phyloP scores from a whole-genome alignment of 2,329 filamentous ascomycete species.

The Pyrenophora seminiperda region DNA sequence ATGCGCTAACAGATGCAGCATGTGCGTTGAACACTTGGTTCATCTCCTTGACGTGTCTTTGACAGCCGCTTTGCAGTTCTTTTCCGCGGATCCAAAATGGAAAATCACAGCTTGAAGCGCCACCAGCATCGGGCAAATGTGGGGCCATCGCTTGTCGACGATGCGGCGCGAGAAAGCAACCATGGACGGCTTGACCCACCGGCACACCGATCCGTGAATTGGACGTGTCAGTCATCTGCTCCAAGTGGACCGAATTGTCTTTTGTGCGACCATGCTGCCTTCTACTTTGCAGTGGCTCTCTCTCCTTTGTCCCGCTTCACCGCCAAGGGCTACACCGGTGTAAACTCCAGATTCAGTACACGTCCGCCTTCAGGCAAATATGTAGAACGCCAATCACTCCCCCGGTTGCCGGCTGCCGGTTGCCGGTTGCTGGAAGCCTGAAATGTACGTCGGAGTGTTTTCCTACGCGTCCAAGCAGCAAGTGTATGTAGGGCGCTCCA shows the following conservation, averaged over 20 bases:
- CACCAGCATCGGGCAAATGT: slow-evolving; percentile 12
- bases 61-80: slow-evolving; percentile 1
- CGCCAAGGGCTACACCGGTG: no score
- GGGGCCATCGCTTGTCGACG: slow-evolving; percentile 11
- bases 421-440: no score
- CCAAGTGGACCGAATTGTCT: neutral
- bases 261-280: neutral
- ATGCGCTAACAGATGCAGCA: neutral
- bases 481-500: no score
- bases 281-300: no score
- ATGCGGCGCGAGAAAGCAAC: slow-evolving; percentile 2
- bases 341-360: no score
- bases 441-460: no score
- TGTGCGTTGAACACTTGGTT: neutral
- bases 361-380: no score
- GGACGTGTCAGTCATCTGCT: neutral
- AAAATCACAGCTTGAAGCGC: slow-evolving; percentile 3
- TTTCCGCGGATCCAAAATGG: slow-evolving; percentile 4
- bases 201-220: slow-evolving; percentile 5
- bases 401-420: no score
- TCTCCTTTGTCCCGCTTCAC: no score
- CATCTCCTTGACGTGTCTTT: neutral
- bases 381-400: no score
- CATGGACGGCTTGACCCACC: slow-evolving; percentile 3
- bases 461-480: no score